These are phyloP conservation scores for Pythium utonaiense DNA, from an alignment of 352 stramenopile genomes.

Conservation along the genomic window DNA sequence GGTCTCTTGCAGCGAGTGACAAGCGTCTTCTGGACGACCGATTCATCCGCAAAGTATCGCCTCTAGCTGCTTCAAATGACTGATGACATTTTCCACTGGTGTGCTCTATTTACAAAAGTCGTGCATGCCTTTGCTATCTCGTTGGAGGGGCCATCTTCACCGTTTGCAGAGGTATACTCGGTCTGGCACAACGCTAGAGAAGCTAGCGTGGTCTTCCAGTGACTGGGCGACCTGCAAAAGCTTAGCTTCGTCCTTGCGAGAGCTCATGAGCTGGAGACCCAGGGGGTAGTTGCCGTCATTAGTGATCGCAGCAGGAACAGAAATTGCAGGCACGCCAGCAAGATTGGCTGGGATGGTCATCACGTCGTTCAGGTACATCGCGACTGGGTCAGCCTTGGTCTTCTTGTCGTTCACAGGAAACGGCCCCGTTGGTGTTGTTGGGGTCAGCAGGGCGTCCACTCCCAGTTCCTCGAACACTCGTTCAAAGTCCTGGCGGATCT, in stretches of 20 bases:
- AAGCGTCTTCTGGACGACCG: not conserved
- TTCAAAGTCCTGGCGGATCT: conserved; percentile 77
- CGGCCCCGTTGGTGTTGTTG: conserved; percentile 80
- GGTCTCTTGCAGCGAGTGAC: conserved; percentile 4
- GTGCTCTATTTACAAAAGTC: conserved; percentile 5
- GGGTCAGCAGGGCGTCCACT: conserved; percentile 84
- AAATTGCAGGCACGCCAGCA: conserved; percentile 83
- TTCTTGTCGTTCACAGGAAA: conserved; percentile 62
- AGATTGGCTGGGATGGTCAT: conserved; percentile 91
- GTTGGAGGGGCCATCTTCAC: no score
- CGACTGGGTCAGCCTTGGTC: conserved; percentile 62
- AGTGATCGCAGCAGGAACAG: conserved; percentile 65
- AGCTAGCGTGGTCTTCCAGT: conserved; percentile 54
- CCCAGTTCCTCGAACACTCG: conserved; percentile 46
- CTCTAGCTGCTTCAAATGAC: not conserved
- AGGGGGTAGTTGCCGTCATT: conserved; percentile 56
- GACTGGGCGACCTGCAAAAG: conserved; percentile 61
- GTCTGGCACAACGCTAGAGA: conserved; percentile 39
- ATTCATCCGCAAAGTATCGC: not conserved
- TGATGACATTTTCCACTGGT: no score
- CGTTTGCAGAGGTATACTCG: conserved; percentile 44
- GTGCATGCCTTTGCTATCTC: no score
- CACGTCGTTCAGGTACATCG: conserved; percentile 91
- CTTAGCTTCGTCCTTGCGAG: conserved; percentile 52
- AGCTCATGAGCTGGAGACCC: conserved; percentile 77